Base-by-base conservation (phyloP, 352 stramenopile species). In the Pythium angustatum region DNA sequence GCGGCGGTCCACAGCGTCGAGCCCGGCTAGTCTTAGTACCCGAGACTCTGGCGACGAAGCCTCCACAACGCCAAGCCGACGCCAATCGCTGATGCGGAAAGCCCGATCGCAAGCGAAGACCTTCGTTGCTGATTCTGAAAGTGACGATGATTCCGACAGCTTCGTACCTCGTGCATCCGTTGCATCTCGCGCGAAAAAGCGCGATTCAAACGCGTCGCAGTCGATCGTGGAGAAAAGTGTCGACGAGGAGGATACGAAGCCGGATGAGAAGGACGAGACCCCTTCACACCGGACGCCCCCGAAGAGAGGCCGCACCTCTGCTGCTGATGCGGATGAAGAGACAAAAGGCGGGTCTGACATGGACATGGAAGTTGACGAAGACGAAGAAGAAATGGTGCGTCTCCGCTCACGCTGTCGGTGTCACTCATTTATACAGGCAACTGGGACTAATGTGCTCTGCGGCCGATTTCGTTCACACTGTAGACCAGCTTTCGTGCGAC, bases 41-140 rank as follows among this genome's bases (percentile, higher is more conserved):
- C 7, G 38, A n/a, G 26, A 27, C 21, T 21, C 41, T 9, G 44
- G 55, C 10, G 59, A 71, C 38, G 62, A 64, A 36, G 44, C 30
- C 44, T 28, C 17, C 22, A 31, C 45, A 1, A 75, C 72, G 7
- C 69, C 74, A 60, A 69, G 68, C 62, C 78, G 77, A 15, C 79
- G 81, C 8, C 71, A 78, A 44, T 90, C 81, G 15, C 56, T 88
- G 33, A 76, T 87, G 50, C 74, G 79, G 22, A 77, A 80, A 48
- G 72, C 61, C 56, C 78, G 72, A 19, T 68, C 71, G 12, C 64
- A 77, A 34, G 64, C 67, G 2, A 77, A 82, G 17, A 79, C 75
- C 4, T 90, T 77, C 64, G 76, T 77, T 21, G 74, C 83, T 28
- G 78, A 75, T 9, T 88, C 77, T 21, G 81, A 88, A 21, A 82